These are phyloP conservation scores for Sergeia podlipaevii DNA, from an alignment of 208 protist genomes.

Conservation along the genomic window DNA sequence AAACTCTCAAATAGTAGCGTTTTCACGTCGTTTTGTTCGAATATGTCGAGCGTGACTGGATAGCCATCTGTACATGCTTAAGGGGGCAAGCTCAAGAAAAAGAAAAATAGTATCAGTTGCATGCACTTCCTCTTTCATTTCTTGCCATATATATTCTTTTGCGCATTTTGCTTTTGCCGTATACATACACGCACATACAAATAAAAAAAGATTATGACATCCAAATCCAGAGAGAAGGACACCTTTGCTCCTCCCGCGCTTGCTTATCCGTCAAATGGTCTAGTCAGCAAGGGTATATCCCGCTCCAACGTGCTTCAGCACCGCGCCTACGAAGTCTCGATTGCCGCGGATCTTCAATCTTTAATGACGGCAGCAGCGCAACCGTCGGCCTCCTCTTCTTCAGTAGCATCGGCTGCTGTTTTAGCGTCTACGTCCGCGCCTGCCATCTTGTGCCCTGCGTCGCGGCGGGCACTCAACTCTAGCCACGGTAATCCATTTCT, in stretches of 20 bases:
- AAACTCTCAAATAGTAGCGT: too few species aligned
- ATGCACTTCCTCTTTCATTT: background rate
- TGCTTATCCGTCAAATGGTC: background rate
- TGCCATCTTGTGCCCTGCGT: too few species aligned
- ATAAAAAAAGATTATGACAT: background rate
- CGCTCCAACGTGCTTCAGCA: background rate
- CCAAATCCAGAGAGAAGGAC: background rate
- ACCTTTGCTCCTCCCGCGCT: background rate
- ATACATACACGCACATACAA: background rate
- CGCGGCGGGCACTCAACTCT: too few species aligned
- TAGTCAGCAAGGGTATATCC: slow-evolving; percentile 9
- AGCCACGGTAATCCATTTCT: background rate
- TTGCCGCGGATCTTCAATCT: too few species aligned
- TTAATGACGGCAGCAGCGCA: background rate
- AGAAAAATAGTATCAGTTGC: background rate
- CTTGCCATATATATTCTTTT: too few species aligned
- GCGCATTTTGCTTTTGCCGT: background rate
- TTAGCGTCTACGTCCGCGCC: background rate
- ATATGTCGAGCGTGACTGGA: too few species aligned
- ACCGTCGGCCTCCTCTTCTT: background rate
- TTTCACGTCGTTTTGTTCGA: too few species aligned
- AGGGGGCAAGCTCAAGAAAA: too few species aligned
- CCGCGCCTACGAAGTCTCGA: slow-evolving; percentile 7
- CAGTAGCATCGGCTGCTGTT: slow-evolving; percentile 1
- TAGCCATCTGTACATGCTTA: too few species aligned